Percentiles rank a stretch among this genome's conserved stretches.
Evolutionary conservation across 2,329 filamentous ascomycete genomes (phyloP).

Genomic region (Neoascochyta sp.): DNA sequence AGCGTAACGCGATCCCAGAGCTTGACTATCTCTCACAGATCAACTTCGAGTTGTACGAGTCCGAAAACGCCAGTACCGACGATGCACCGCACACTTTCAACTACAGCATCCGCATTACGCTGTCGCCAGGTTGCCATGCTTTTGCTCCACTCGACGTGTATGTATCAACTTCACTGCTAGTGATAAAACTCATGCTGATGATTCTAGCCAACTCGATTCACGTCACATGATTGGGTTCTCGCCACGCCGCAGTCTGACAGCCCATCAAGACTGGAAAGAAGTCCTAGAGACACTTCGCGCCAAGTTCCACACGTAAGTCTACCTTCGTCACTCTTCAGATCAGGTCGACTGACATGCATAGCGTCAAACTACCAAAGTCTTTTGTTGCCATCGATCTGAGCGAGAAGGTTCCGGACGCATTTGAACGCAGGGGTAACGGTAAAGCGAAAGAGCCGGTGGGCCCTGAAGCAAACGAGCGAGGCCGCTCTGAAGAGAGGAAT

Average conservation of each 20-base stretch:
- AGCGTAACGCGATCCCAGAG: slow-evolving; percentile 90
- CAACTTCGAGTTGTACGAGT: slow-evolving; percentile 96
- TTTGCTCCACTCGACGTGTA: slow-evolving; percentile 89
- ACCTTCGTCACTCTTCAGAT: neutral
- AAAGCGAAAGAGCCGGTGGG: slow-evolving; percentile 10
- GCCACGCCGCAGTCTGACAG: slow-evolving; percentile 81
- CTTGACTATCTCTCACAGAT: slow-evolving; percentile 97
- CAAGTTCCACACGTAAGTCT: slow-evolving; percentile 85
- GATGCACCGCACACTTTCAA: slow-evolving; percentile 71
- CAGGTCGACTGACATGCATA: slow-evolving; percentile 6
- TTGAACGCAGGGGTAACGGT: slow-evolving; percentile 21
- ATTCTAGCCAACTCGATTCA: slow-evolving; percentile 70
- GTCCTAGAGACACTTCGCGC: slow-evolving; percentile 93
- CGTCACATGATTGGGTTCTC: slow-evolving; percentile 95
- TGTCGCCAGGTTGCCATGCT: slow-evolving; percentile 92
- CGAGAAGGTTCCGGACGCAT: slow-evolving; percentile 48
- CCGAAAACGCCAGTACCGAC: slow-evolving; percentile 63
- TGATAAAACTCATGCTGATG: slow-evolving; percentile 5
- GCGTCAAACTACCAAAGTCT: slow-evolving; percentile 50
- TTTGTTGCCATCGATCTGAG: slow-evolving; percentile 51
- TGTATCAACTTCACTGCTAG: slow-evolving; percentile 6
- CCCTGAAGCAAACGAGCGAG: slow-evolving; percentile 8
- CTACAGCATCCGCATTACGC: slow-evolving; percentile 94
- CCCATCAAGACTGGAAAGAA: slow-evolving; percentile 91
- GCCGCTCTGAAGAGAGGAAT: slow-evolving; percentile 16